phyloP scores from a whole-genome alignment of 305 asterid genomes.

The Withania somnifera region DNA sequence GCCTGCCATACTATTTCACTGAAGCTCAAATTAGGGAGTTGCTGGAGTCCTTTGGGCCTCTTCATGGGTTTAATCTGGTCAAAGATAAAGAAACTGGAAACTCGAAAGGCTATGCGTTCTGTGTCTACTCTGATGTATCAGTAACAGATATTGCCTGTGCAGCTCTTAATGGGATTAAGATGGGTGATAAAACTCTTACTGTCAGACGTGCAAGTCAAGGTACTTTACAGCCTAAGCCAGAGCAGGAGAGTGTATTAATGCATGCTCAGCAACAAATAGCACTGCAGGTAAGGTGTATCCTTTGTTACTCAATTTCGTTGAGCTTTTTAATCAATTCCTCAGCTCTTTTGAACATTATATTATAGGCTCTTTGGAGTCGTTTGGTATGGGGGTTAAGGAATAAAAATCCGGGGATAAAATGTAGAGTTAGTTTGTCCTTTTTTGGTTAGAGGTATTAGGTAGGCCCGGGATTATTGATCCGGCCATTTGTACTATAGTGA shows the following conservation, averaged over 20 bases:
- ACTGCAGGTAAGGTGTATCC: slow-evolving; percentile 47
- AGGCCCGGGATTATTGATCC: too few relatives aligned
- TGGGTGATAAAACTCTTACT: slow-evolving; percentile 97
- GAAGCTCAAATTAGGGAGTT: slow-evolving; percentile 60
- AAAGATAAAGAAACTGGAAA: slow-evolving; percentile 98
- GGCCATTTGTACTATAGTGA: too few relatives aligned
- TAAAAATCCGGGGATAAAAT: too few relatives aligned
- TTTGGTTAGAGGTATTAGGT: too few relatives aligned
- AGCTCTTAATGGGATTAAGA: slow-evolving; percentile 95
- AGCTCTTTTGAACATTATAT: not conserved
- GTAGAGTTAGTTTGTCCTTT: too few relatives aligned
- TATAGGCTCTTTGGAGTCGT: too few relatives aligned
- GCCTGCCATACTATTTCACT: slow-evolving; percentile 62
- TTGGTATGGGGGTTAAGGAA: too few relatives aligned
- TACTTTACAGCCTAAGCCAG: slow-evolving; percentile 78
- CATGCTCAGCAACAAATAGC: slow-evolving; percentile 97
- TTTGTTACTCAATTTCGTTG: not conserved
- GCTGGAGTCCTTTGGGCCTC: slow-evolving; percentile 80
- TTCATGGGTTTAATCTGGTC: slow-evolving; percentile 88
- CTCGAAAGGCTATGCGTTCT: slow-evolving; percentile 97
- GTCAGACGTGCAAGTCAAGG: slow-evolving; percentile 96
- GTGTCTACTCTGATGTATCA: slow-evolving; percentile 83
- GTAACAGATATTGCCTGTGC: slow-evolving; percentile 98
- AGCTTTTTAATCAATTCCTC: not conserved
- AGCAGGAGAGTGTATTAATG: slow-evolving; percentile 80